phyloP scores from a whole-genome alignment of 1,284 basidiomycete species.

The Trichosporon faecale region DNA sequence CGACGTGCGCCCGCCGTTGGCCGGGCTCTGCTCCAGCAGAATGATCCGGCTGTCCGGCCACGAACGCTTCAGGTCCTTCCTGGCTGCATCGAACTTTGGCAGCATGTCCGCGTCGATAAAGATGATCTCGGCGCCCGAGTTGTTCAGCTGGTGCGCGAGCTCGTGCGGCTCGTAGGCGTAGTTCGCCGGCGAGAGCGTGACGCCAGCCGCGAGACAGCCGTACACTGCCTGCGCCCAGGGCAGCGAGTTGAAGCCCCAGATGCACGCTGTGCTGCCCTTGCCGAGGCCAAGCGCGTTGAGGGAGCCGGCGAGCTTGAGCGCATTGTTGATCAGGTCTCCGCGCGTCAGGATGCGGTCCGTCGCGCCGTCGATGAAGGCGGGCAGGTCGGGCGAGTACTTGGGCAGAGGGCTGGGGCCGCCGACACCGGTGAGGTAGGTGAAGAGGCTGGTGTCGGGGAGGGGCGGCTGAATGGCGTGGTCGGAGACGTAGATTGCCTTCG shows the following conservation, averaged over 20 bases:
- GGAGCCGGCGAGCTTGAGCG: constrained; percentile 61
- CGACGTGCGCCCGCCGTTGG: neutral
- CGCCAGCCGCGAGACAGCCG: constrained; percentile 53
- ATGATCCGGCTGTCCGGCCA: constrained; percentile 31
- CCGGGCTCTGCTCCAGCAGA: constrained; percentile 26
- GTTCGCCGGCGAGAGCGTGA: constrained; percentile 42
- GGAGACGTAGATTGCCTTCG: constrained; percentile 17
- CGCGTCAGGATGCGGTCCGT: constrained; percentile 62
- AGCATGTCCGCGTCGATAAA: constrained; percentile 60
- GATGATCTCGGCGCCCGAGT: constrained; percentile 59
- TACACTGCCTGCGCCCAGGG: constrained; percentile 62
- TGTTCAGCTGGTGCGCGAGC: constrained; percentile 50
- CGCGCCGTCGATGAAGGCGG: constrained; percentile 66
- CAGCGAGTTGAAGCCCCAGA: constrained; percentile 58
- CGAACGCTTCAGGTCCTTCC: constrained; percentile 15
- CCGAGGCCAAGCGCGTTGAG: constrained; percentile 46
- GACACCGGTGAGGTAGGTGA: constrained; percentile 17
- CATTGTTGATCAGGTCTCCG: constrained; percentile 58
- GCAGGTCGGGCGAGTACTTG: constrained; percentile 38
- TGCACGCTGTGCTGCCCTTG: constrained; percentile 38
- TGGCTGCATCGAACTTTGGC: constrained; percentile 36
- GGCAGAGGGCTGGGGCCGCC: constrained; percentile 28
- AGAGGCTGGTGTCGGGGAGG: constrained; percentile 18
- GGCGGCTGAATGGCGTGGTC: constrained; percentile 13
- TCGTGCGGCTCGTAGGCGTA: constrained; percentile 33